Conservation (phyloP, 2,329 filamentous ascomycete genomes). For the Helotiales sp. region DNA sequence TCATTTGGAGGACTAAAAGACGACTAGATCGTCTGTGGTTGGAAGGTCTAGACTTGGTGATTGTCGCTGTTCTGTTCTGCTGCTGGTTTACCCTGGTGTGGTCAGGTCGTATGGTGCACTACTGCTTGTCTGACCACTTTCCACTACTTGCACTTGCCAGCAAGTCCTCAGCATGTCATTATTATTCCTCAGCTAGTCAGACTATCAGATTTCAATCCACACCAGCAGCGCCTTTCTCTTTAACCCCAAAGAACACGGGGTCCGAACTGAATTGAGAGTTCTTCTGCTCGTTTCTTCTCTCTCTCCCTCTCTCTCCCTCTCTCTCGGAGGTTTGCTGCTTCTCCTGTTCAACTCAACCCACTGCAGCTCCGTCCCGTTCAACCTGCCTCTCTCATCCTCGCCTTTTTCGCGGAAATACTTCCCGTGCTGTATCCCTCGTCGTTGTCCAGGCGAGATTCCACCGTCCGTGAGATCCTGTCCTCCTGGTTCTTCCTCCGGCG, state of each 20-base stretch:
- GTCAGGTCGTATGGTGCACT: too few species aligned
- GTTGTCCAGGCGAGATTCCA: conserved; percentile 1
- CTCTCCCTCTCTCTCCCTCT: neutral
- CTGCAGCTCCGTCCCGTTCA: too few species aligned
- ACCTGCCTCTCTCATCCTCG: neutral
- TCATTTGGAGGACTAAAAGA: too few species aligned
- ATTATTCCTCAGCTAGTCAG: neutral
- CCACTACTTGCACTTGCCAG: neutral
- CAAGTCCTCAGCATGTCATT: neutral
- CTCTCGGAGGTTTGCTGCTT: too few species aligned
- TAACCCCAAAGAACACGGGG: neutral
- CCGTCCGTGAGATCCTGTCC: conserved; percentile 6
- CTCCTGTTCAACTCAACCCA: too few species aligned
- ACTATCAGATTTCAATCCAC: neutral
- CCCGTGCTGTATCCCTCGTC: neutral
- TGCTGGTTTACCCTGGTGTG: neutral
- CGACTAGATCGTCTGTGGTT: too few species aligned
- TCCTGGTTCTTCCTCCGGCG: neutral
- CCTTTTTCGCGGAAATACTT: neutral
- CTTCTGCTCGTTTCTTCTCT: neutral
- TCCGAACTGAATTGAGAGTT: neutral
- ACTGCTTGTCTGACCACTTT: too few species aligned
- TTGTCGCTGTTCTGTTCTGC: neutral
- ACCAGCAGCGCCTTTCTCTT: neutral
- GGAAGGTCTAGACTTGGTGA: neutral